A percentile compares a stretch with the other conserved stretches of the same genome.
These are phyloP conservation scores for Metarhizium anisopliae DNA, from an alignment of 2,329 filamentous ascomycete species.

Conservation along the genomic window DNA sequence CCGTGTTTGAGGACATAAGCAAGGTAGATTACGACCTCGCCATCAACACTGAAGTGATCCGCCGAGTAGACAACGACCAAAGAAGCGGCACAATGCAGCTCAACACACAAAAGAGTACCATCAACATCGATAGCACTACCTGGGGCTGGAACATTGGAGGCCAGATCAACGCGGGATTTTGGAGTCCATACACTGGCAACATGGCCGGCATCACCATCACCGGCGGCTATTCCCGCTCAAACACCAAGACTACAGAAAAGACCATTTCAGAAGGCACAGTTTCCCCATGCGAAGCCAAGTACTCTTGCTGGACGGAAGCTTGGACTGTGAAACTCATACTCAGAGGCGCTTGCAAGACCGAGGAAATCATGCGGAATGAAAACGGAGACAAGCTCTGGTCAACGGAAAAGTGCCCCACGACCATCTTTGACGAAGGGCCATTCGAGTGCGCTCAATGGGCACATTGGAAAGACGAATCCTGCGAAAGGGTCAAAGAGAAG, in stretches of 20 bases:
- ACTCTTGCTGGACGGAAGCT: neutral
- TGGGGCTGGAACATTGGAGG: neutral
- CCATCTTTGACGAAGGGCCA: neutral
- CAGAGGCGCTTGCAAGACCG: neutral
- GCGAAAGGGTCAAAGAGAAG: neutral
- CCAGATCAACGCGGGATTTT: neutral
- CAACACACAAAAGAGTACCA: neutral
- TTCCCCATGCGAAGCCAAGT: neutral
- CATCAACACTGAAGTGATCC: neutral
- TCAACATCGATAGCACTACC: neutral
- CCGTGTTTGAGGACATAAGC: neutral
- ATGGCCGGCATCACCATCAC: neutral
- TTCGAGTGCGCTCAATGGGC: neutral
- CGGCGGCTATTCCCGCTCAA: neutral
- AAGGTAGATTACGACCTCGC: neutral
- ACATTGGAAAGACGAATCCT: neutral
- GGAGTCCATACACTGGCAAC: neutral
- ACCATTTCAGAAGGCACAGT: neutral
- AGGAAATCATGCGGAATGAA: neutral
- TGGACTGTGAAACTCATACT: neutral
- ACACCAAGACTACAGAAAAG: neutral
- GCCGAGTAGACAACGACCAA: neutral
- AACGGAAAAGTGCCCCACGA: neutral
- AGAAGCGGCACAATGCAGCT: neutral
- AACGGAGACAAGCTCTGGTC: neutral